A percentile compares a stretch with the other conserved stretches of the same genome.
These are phyloP conservation scores for Stellera chamaejasme DNA, from an alignment of 345 rosid species.

Conservation along the genomic window DNA sequence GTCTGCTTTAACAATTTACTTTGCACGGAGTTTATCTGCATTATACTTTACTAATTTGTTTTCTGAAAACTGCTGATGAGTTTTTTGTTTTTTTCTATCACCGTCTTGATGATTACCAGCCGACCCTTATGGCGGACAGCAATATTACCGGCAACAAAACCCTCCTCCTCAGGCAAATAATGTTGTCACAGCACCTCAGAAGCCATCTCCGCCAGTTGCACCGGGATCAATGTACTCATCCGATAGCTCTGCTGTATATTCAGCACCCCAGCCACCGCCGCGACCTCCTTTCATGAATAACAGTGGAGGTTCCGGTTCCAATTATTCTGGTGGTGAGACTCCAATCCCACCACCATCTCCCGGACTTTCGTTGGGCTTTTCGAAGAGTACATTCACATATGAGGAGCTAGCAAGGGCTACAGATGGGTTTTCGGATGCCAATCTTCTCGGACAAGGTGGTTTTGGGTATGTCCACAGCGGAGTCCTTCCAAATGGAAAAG, in stretches of 20 bases:
- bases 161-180: slow-evolving; percentile 39
- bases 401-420: slow-evolving; percentile 58
- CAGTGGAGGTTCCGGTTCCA: slow-evolving; percentile 61
- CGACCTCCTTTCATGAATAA: slow-evolving; percentile 39
- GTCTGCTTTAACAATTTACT: background rate
- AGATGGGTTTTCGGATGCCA: slow-evolving; percentile 52
- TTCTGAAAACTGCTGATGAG: background rate
- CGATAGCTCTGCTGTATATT: background rate
- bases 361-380: slow-evolving; percentile 42
- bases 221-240: slow-evolving; percentile 22
- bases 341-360: slow-evolving; percentile 65
- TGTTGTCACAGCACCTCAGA: slow-evolving; percentile 18
- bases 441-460: slow-evolving; percentile 67
- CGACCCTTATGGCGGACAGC: slow-evolving; percentile 46
- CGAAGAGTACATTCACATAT: slow-evolving; percentile 57
- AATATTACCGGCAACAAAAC: slow-evolving; percentile 60
- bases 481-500: slow-evolving; percentile 52
- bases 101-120: slow-evolving; percentile 25
- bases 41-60: no score
- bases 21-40: no score
- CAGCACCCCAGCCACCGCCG: slow-evolving; percentile 26
- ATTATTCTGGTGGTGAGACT: slow-evolving; percentile 40
- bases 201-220: slow-evolving; percentile 25
- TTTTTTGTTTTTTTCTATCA: background rate
- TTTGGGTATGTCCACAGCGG: slow-evolving; percentile 68